A percentile compares a stretch with the other conserved stretches of the same genome.
Evolutionary conservation across 805 yeast species (phyloP).

Genomic region (Ogataea chonburiensis): DNA sequence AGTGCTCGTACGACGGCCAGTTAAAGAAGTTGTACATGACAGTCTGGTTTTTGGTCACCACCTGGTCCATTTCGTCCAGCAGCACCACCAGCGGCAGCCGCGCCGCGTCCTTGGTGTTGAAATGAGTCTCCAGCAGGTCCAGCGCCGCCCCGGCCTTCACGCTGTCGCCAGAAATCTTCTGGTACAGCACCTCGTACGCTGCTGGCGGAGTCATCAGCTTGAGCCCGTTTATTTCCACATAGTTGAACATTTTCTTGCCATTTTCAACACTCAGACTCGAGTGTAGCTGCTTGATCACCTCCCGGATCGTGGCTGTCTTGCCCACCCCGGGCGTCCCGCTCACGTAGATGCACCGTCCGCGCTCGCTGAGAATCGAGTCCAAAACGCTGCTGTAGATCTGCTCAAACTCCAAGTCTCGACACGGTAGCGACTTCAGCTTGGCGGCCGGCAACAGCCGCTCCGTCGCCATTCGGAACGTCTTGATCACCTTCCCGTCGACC

Average conservation of each 20-base stretch:
- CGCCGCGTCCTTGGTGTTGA: conserved; percentile 39
- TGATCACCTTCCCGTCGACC: conserved; percentile 20
- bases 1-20: conserved; percentile 87
- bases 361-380: conserved; percentile 62
- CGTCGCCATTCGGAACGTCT: conserved; percentile 38
- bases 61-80: conserved; percentile 91
- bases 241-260: conserved; percentile 50
- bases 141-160: conserved; percentile 66
- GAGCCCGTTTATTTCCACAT: conserved; percentile 87
- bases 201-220: conserved; percentile 75
- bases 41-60: conserved; percentile 76
- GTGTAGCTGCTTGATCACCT: conserved; percentile 71
- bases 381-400: conserved; percentile 67
- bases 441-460: conserved; percentile 38
- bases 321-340: conserved; percentile 99
- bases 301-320: conserved; percentile 89
- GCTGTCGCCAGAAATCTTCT: conserved; percentile 58
- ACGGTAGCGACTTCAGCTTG: conserved; percentile 60
- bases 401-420: conserved; percentile 81
- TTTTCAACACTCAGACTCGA: conserved; percentile 22
- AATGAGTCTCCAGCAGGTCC: conserved; percentile 67
- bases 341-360: conserved; percentile 83
- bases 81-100: conserved; percentile 66
- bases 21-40: conserved; percentile 95
- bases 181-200: conserved; percentile 84